Conservation (phyloP, 2,329 filamentous ascomycete species). For the Thielaviopsis euricoi region DNA sequence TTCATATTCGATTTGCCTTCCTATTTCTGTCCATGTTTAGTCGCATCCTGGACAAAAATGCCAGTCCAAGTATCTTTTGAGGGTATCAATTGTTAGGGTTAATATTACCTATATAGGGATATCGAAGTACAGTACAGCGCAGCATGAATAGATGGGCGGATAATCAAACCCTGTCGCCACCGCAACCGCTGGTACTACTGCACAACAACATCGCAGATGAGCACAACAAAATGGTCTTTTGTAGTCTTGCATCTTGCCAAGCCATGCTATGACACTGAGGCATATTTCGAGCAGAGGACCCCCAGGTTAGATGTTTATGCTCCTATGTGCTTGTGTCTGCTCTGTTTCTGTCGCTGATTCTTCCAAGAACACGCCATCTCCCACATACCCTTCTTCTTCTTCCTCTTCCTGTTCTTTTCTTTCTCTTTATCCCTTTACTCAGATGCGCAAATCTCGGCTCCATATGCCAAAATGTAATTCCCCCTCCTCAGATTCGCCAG, state of each 20-base stretch:
- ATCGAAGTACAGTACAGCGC: no score
- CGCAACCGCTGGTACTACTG: neutral
- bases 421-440: neutral
- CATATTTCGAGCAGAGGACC: neutral
- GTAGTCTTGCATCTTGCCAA: neutral
- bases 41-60: neutral
- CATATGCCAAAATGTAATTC: slow-evolving; percentile 20
- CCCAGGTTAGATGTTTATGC: neutral
- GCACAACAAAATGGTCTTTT: neutral
- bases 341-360: neutral
- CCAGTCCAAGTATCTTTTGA: neutral
- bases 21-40: neutral
- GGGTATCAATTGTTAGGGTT: neutral
- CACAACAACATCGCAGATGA: neutral
- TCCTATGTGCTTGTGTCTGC: no score
- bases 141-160: no score
- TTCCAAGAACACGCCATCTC: neutral
- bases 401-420: neutral
- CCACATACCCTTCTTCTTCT: neutral
- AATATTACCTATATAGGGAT: neutral
- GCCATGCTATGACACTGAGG: neutral
- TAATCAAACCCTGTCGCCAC: neutral
- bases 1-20: neutral
- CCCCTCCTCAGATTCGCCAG: slow-evolving; percentile 33
- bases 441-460: slow-evolving; percentile 9